Percentiles rank a stretch among this genome's conserved stretches.
These are phyloP conservation scores for Mitosporidium daphniae DNA, from an alignment of 371 early-diverging fungal species.

Conservation along the genomic window DNA sequence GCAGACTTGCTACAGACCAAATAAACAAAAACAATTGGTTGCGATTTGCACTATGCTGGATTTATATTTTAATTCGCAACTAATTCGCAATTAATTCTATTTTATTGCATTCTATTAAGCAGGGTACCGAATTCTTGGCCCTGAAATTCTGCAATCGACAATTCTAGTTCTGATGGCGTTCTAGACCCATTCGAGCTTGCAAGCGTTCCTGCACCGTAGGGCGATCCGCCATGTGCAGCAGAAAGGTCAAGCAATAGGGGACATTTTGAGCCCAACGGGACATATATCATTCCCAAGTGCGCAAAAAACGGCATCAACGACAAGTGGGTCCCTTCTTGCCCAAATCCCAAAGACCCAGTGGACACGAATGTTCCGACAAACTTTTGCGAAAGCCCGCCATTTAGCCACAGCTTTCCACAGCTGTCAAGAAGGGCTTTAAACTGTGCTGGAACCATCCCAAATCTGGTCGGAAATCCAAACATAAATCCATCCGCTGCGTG, in stretches of 20 bases:
- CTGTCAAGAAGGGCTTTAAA: constrained; percentile 29
- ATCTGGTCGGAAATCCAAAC: constrained; percentile 14
- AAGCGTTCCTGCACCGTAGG: constrained; percentile 32
- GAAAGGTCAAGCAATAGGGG: constrained; percentile 12
- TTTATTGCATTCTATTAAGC: too few relatives aligned
- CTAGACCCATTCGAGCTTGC: constrained; percentile 24
- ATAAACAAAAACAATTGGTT: too few relatives aligned
- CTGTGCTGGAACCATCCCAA: constrained; percentile 29
- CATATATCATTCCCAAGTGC: constrained; percentile 37
- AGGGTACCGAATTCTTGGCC: too few relatives aligned
- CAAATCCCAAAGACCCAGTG: constrained; percentile 27
- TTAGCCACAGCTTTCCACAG: constrained; percentile 26
- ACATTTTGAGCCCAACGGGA: constrained; percentile 22
- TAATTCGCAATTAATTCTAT: too few relatives aligned
- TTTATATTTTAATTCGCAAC: too few relatives aligned
- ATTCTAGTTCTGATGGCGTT: constrained; percentile 17
- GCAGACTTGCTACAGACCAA: too few relatives aligned
- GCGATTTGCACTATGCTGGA: too few relatives aligned
- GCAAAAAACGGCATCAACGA: constrained; percentile 21
- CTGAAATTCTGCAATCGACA: constrained; percentile 15
- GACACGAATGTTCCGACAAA: constrained; percentile 25
- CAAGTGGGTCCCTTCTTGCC: constrained; percentile 33
- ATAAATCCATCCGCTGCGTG: constrained; percentile 27
- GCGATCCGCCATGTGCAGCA: constrained; percentile 20
- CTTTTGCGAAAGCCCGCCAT: constrained; percentile 22